phyloP scores from a whole-genome alignment of 2,329 filamentous ascomycete genomes.

The Colletotrichum salicis region DNA sequence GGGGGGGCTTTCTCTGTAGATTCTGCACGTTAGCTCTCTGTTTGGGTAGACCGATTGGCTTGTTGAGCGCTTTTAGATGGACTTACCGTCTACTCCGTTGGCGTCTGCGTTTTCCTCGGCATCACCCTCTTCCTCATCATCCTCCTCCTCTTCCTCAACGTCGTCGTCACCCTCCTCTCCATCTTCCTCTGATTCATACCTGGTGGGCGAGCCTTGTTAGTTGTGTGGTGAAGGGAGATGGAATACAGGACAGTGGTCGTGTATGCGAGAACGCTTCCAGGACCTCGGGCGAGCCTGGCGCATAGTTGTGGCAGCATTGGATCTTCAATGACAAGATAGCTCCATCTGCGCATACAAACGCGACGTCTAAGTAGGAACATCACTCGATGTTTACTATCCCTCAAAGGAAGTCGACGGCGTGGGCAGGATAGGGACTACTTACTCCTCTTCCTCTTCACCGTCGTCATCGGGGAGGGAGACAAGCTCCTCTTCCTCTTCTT shows the following conservation, averaged over 20 bases:
- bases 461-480: conserved; percentile 64
- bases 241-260: neutral
- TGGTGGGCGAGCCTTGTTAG: conserved; percentile 41
- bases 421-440: conserved; percentile 42
- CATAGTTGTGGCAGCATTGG: conserved; percentile 10
- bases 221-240: neutral
- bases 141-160: conserved; percentile 50
- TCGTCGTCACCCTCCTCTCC: conserved; percentile 54
- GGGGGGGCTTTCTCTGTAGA: conserved; percentile 53
- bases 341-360: neutral
- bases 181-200: conserved; percentile 53
- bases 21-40: neutral
- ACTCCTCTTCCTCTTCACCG: conserved; percentile 65
- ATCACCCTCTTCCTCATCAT: conserved; percentile 46
- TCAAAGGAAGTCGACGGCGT: neutral
- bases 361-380: neutral
- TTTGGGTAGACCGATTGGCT: neutral
- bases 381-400: neutral
- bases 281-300: neutral
- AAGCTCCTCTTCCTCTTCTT: conserved; percentile 64
- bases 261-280: neutral
- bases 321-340: neutral
- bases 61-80: no score
- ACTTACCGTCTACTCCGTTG: conserved; percentile 33
- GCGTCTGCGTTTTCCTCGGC: conserved; percentile 43